Evolutionary conservation across 164 flowering plant species (phyloP).

Genomic region (Vitis labrusca): DNA sequence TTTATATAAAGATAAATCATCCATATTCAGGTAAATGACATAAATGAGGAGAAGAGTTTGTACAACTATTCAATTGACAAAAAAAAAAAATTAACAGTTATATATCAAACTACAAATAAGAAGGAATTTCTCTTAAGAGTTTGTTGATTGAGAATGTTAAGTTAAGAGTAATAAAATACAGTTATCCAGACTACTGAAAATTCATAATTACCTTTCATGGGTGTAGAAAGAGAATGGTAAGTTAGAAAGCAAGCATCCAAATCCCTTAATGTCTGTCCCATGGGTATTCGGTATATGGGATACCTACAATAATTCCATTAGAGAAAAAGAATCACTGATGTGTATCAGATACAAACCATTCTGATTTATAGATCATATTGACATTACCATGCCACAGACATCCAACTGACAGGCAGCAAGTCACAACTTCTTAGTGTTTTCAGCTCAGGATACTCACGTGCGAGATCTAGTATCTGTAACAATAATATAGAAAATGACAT

Average conservation of each 20-base stretch:
- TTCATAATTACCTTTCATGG: slow-evolving; percentile 41
- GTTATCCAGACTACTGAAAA: background rate
- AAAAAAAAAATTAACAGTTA: too few species aligned
- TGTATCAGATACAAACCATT: background rate
- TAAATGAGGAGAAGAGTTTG: too few species aligned
- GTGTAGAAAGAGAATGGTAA: slow-evolving; percentile 66
- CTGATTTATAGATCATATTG: background rate
- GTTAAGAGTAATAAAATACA: too few species aligned
- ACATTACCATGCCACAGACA: slow-evolving; percentile 78
- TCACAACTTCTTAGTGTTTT: slow-evolving; percentile 77
- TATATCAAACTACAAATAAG: too few species aligned
- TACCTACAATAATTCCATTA: slow-evolving; percentile 49
- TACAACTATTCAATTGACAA: too few species aligned
- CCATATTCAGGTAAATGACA: too few species aligned
- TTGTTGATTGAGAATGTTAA: too few species aligned
- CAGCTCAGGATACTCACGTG: slow-evolving; percentile 50
- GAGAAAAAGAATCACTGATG: background rate
- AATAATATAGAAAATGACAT: background rate
- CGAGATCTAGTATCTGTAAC: slow-evolving; percentile 57
- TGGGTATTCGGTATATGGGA: slow-evolving; percentile 84
- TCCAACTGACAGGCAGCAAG: slow-evolving; percentile 64
- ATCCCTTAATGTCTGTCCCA: slow-evolving; percentile 72
- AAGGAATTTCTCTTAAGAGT: too few species aligned
- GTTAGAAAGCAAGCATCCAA: slow-evolving; percentile 84
- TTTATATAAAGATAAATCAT: too few species aligned